Conservation (phyloP, 345 rosid species). For the Nasturtium officinale region DNA sequence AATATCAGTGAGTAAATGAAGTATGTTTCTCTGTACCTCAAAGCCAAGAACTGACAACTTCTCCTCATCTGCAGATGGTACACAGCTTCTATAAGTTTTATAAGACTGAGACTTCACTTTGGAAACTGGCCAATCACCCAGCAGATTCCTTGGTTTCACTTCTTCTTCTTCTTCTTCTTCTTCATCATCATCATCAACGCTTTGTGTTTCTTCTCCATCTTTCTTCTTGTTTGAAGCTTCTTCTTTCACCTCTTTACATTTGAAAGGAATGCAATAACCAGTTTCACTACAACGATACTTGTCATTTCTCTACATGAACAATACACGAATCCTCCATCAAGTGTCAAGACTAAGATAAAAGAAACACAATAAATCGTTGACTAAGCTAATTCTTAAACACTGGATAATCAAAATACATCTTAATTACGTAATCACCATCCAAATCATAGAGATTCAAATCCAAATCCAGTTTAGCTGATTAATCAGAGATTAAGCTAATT, state of each 20-base stretch:
- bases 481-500: neutral
- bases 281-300: conserved; percentile 95
- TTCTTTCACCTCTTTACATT: conserved; percentile 58
- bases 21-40: conserved; percentile 56
- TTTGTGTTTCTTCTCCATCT: conserved; percentile 45
- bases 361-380: neutral
- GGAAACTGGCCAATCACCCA: conserved; percentile 47
- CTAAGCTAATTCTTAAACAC: conserved; percentile 3
- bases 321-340: neutral
- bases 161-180: no score
- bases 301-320: conserved; percentile 53
- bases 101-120: conserved; percentile 54
- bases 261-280: conserved; percentile 84
- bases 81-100: conserved; percentile 87
- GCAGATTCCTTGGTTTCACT: conserved; percentile 49
- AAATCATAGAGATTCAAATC: conserved; percentile 18
- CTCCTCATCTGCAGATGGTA: conserved; percentile 68
- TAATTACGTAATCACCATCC: neutral
- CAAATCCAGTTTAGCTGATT: neutral
- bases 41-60: conserved; percentile 77
- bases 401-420: neutral
- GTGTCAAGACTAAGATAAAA: neutral
- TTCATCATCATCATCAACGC: conserved; percentile 42
- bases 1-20: conserved; percentile 1
- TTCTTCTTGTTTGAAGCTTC: conserved; percentile 35